Conservation (phyloP, 1,139 yeast species). For the Yarrowia galli region DNA sequence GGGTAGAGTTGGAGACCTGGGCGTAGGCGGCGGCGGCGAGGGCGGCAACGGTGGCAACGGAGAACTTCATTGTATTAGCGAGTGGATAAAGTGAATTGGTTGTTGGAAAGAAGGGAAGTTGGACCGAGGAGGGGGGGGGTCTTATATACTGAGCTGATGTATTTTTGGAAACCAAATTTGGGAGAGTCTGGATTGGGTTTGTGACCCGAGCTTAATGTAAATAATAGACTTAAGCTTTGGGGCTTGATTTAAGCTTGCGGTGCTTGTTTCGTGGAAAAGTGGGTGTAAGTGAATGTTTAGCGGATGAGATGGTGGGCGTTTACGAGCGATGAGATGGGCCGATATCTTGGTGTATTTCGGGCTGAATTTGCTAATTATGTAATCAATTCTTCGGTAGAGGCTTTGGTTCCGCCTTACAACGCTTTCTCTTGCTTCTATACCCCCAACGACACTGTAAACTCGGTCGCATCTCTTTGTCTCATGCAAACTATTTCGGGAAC, state of each 20-base stretch:
- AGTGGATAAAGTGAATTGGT: constrained; percentile 35
- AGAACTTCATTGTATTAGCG: constrained; percentile 48
- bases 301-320: constrained; percentile 3
- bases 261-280: constrained; percentile 1
- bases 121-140: not conserved
- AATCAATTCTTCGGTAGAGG: too few relatives aligned
- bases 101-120: not conserved
- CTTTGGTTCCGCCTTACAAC: too few relatives aligned
- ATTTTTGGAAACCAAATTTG: constrained; percentile 17
- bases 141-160: constrained; percentile 20
- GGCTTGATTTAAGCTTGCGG: constrained; percentile 15
- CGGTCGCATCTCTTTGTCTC: constrained; percentile 14
- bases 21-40: constrained; percentile 44
- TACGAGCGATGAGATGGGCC: not conserved
- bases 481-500: constrained; percentile 26
- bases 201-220: not conserved
- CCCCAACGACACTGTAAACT: constrained; percentile 12
- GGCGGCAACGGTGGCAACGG: constrained; percentile 47
- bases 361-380: not conserved
- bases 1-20: constrained; percentile 42
- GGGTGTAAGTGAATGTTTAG: not conserved
- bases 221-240: not conserved
- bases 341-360: not conserved
- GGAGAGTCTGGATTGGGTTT: not conserved
- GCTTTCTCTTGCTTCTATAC: not conserved